These are phyloP conservation scores for Zoysia pacifica DNA, from an alignment of 176 grass and related monocot genomes.

Conservation along the genomic window DNA sequence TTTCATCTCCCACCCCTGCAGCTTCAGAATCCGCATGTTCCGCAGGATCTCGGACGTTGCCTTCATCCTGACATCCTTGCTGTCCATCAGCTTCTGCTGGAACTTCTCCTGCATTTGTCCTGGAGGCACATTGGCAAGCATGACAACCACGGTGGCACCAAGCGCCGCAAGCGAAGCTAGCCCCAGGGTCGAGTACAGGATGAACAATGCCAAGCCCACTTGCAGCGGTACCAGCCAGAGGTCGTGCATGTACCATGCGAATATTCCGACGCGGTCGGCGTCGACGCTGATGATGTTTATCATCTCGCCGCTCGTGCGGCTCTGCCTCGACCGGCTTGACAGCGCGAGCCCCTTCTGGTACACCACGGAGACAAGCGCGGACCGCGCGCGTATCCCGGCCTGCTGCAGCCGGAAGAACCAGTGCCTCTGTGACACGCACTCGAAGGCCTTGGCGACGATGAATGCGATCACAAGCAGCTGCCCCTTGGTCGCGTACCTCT, in stretches of 20 bases:
- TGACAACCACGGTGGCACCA: constrained; percentile 56
- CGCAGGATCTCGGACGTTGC: constrained; percentile 71
- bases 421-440: constrained; percentile 53
- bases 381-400: neutral
- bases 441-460: constrained; percentile 63
- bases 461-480: constrained; percentile 60
- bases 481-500: constrained; percentile 52
- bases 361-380: constrained; percentile 16
- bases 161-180: constrained; percentile 57
- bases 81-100: constrained; percentile 72
- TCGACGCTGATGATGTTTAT: constrained; percentile 83
- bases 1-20: constrained; percentile 91
- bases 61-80: constrained; percentile 85
- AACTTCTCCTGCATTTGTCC: constrained; percentile 64
- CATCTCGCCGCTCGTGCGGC: constrained; percentile 50
- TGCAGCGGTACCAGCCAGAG: constrained; percentile 74
- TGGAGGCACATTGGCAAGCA: constrained; percentile 76
- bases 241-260: constrained; percentile 75
- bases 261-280: constrained; percentile 45
- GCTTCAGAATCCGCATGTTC: constrained; percentile 91
- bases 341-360: constrained; percentile 26
- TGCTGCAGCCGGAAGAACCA: constrained; percentile 10
- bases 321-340: constrained; percentile 11
- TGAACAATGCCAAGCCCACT: constrained; percentile 67
- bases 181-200: constrained; percentile 68